Conservation (phyloP, 1,284 basidiomycete genomes). For the Limonomyces culmigenus region DNA sequence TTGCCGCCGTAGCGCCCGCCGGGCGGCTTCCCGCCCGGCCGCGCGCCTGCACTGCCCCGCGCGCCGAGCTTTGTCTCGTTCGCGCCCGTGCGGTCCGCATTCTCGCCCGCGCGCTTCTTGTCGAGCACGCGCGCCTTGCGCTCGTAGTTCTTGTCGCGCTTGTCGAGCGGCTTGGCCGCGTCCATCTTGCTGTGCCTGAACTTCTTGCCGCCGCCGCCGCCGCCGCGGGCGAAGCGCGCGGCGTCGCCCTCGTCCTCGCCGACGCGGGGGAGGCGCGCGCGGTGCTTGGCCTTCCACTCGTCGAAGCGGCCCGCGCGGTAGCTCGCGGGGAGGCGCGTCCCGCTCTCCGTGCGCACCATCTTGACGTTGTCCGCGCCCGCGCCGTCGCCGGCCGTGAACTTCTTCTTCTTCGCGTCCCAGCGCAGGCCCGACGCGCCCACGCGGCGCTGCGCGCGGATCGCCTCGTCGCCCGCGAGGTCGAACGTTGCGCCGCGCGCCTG, state of each 20-base stretch:
- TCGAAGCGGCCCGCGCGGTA: constrained; percentile 91
- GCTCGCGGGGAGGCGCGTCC: constrained; percentile 80
- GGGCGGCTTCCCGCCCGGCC: constrained; percentile 10
- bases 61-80: constrained; percentile 8
- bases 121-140: constrained; percentile 42
- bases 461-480: constrained; percentile 77
- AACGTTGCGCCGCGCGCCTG: constrained; percentile 73
- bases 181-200: constrained; percentile 52
- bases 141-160: constrained; percentile 49
- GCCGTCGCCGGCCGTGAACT: constrained; percentile 77
- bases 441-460: constrained; percentile 38
- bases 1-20: constrained; percentile 39
- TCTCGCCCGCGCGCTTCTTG: constrained; percentile 33
- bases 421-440: constrained; percentile 44
- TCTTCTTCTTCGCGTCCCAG: constrained; percentile 98
- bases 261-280: constrained; percentile 55
- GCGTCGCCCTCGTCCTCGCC: constrained; percentile 60
- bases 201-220: constrained; percentile 26
- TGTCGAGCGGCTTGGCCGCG: constrained; percentile 58
- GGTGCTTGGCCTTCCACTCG: constrained; percentile 81
- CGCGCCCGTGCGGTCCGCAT: too few relatives aligned
- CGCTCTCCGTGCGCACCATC: constrained; percentile 86
- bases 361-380: constrained; percentile 88
- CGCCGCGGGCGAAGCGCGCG: constrained; percentile 13
- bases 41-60: constrained; percentile 8